Evolutionary conservation across 2,329 filamentous ascomycete species (phyloP), one percentile per base, ranked within the genome.

Genomic region (Phoma herbarum): DNA sequence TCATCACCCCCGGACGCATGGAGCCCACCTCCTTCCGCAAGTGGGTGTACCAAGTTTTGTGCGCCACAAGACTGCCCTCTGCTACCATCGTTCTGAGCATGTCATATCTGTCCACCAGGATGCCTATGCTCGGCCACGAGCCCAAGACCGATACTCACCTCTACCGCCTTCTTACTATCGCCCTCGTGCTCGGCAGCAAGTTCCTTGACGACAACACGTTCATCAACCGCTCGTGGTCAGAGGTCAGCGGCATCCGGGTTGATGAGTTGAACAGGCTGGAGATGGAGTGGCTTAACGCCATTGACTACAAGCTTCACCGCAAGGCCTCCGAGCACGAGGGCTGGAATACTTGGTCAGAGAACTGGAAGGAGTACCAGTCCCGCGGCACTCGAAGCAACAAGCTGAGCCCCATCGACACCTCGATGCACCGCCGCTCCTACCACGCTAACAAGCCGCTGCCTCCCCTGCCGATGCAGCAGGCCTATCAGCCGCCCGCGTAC

Each of bases 171-270:
- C 84, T 97, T 64, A 96, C 93, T 7, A 90, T 94, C 35, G 88
- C 90, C 8, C 82, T 97, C 57, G 85, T 97, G 50, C 84, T 97
- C 52, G 93, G 92, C 60, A 96, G 92, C 86, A 97, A 97, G 81
- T 97, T 97, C 72, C 83, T 97, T 66, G 93, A 97, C 72, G 93
- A 97, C 83, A 97, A 97, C 80, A 97, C 93, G 6, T 97, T 97
- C 79, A 93, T 97, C 83, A 97, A 97, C 80, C 90, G 92, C 54
- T 97, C 93, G 1, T 97, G 93, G 93, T 92, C 93, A 5, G 93
- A 97, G 74, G 93, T 97, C 51, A 97, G 92, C 78, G 92, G 91
- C 61, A 96, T 97, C 66, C 84, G 89, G 29, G 92, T 97, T 20
- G 80, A 85, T 2, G 92, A 97, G 73, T 84, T 97, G 67, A 97